Conservation (phyloP, 441 rosid genomes). For the Gossypium davidsonii region DNA sequence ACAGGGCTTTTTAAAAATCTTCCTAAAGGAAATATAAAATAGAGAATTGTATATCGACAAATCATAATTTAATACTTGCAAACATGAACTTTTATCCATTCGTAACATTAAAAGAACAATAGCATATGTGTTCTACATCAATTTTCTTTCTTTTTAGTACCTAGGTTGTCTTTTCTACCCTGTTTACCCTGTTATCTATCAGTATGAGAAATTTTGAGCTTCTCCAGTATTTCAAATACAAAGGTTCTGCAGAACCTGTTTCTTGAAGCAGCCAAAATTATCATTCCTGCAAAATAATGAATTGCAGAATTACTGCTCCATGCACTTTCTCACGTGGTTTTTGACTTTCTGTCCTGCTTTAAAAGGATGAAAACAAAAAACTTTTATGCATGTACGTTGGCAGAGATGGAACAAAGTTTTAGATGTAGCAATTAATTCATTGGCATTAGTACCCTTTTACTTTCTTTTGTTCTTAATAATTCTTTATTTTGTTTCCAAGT, state of each 20-base stretch:
- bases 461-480: background rate
- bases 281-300: background rate
- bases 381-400: background rate
- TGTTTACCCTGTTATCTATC: background rate
- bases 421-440: background rate
- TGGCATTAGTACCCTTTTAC: background rate
- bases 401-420: background rate
- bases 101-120: background rate
- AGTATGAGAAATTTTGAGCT: background rate
- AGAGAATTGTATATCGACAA: background rate
- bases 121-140: background rate
- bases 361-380: background rate
- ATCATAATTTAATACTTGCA: background rate
- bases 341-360: background rate
- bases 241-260: background rate
- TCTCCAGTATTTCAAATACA: constrained; percentile 3
- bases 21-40: background rate
- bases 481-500: background rate
- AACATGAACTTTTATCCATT: background rate
- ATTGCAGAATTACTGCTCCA: background rate
- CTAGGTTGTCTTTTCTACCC: background rate
- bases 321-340: background rate
- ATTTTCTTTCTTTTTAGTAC: background rate
- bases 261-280: background rate
- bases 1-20: no score